Conservation (phyloP, 192 early-diverging fungal genomes). For the Linnemannia elongata region DNA sequence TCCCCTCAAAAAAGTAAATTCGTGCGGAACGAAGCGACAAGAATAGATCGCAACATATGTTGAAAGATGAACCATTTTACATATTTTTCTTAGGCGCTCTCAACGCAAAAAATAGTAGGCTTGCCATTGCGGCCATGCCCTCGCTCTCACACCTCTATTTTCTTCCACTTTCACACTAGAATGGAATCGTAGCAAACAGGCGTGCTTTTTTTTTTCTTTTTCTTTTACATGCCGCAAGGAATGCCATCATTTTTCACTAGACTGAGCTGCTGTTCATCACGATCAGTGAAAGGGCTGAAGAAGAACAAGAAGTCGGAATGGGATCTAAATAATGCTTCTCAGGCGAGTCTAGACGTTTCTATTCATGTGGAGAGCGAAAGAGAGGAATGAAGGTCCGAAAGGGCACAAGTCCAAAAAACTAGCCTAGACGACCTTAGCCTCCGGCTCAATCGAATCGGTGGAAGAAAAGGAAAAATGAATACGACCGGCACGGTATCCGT, state of each 20-base stretch:
- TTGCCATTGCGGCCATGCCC: neutral
- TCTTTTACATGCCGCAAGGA: neutral
- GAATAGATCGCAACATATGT: no score
- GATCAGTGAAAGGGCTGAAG: neutral
- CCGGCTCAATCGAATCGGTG: neutral
- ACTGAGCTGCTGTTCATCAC: neutral
- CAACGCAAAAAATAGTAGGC: neutral
- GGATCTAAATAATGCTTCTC: neutral
- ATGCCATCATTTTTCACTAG: neutral
- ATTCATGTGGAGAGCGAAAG: neutral
- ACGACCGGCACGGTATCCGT: no score
- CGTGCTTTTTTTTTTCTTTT: neutral
- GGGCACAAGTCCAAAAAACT: neutral
- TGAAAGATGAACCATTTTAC: neutral
- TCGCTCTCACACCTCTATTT: no score
- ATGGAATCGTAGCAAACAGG: neutral
- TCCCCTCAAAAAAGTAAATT: no score
- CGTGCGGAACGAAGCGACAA: no score
- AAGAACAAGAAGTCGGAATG: no score
- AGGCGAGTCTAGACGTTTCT: neutral
- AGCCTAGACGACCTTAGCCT: neutral
- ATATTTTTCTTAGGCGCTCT: constrained; percentile 1
- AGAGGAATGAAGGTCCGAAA: neutral
- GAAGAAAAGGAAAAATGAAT: neutral
- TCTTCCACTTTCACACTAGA: no score